These are phyloP conservation scores for Syzygium syzygioides DNA, from an alignment of 441 rosid species.

Conservation along the genomic window DNA sequence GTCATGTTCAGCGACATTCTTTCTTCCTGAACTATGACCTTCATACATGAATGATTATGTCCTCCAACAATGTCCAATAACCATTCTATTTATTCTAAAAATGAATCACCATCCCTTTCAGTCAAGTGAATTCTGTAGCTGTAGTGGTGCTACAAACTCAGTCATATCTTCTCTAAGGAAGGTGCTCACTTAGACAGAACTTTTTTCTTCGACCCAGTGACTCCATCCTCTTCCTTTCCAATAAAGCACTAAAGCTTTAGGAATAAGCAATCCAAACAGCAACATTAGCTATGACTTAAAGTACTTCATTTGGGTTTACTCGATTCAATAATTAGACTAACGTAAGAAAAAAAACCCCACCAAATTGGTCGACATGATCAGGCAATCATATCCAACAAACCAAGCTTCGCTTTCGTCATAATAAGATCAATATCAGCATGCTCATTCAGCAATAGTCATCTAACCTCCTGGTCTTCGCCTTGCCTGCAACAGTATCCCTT, in stretches of 20 bases:
- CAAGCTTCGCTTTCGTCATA: background rate
- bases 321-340: background rate
- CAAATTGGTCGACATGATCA: background rate
- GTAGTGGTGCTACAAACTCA: background rate
- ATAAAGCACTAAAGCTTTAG: background rate
- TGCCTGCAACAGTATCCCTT: conserved; percentile 51
- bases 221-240: background rate
- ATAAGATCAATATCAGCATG: background rate
- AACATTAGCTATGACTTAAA: background rate
- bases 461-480: conserved; percentile 11
- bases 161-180: background rate
- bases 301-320: background rate
- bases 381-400: background rate
- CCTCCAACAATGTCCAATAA: background rate
- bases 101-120: background rate
- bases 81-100: background rate
- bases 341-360: background rate
- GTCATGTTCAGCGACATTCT: background rate
- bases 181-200: background rate
- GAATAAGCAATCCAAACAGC: background rate
- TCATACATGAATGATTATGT: background rate
- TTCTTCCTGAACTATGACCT: background rate
- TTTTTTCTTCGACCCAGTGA: background rate
- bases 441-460: background rate
- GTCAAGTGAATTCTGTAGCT: background rate